These are phyloP conservation scores for Amanita inopinata DNA, from an alignment of 768 basidiomycete genomes.

Conservation along the genomic window DNA sequence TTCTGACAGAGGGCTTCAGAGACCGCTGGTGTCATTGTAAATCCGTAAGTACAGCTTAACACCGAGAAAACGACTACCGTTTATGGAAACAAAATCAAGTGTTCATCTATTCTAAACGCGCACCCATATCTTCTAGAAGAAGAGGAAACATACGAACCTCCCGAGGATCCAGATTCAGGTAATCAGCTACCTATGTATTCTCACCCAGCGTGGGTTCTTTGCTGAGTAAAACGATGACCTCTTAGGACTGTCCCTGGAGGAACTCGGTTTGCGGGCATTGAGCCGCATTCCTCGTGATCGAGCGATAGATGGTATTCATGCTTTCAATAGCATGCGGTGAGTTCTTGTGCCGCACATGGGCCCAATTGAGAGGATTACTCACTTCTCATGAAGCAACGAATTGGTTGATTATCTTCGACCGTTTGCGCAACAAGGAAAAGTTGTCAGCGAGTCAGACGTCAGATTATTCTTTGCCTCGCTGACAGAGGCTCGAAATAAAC, in stretches of 20 bases:
- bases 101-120: conserved; percentile 41
- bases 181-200: neutral
- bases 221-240: conserved; percentile 1
- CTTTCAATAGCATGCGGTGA: conserved; percentile 78
- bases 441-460: conserved; percentile 67
- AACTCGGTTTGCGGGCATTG: conserved; percentile 74
- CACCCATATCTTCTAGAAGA: conserved; percentile 60
- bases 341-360: conserved; percentile 13
- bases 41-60: conserved; percentile 26
- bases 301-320: conserved; percentile 76
- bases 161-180: conserved; percentile 82
- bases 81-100: conserved; percentile 30
- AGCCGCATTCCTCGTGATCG: conserved; percentile 65
- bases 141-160: conserved; percentile 80
- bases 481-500: conserved; percentile 26
- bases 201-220: neutral
- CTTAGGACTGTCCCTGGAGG: conserved; percentile 69
- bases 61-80: neutral
- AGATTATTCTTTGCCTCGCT: conserved; percentile 53
- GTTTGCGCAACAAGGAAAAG: conserved; percentile 68
- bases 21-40: conserved; percentile 73
- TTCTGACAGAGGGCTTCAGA: conserved; percentile 65
- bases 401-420: conserved; percentile 64
- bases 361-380: conserved; percentile 3
- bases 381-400: conserved; percentile 45